Conservation (phyloP, 2,329 filamentous ascomycete genomes). For the Microdochium paspali region DNA sequence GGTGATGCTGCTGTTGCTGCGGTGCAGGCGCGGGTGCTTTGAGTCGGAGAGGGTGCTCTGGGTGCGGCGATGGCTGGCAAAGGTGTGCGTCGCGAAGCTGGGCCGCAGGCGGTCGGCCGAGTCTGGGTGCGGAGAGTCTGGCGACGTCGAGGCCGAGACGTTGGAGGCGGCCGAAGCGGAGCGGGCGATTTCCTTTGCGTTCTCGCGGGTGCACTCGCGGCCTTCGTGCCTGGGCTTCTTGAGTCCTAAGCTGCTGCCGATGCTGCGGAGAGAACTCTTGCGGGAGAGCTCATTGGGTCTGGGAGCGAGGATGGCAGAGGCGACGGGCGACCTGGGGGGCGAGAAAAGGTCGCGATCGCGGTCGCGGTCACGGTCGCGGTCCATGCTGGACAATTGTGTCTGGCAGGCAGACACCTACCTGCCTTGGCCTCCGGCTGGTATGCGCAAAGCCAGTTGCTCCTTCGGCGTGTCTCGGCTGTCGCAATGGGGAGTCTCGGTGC, state of each 20-base stretch:
- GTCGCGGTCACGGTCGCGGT: not conserved
- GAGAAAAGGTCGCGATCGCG: not conserved
- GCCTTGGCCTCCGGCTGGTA: too few relatives aligned
- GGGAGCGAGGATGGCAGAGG: not conserved
- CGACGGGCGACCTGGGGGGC: not conserved
- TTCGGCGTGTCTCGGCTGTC: too few relatives aligned
- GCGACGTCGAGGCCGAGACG: not conserved
- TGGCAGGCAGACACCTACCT: not conserved
- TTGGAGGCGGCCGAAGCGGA: not conserved
- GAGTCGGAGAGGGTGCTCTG: not conserved
- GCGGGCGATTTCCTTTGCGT: not conserved
- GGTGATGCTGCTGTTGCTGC: not conserved
- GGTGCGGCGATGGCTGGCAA: not conserved
- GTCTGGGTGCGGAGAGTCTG: not conserved
- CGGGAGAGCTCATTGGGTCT: not conserved
- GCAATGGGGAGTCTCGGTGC: too few relatives aligned
- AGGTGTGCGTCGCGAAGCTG: not conserved
- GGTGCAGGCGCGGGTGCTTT: not conserved
- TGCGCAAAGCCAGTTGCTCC: too few relatives aligned
- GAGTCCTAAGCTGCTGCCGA: not conserved
- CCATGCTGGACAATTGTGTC: not conserved
- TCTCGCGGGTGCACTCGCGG: slow-evolving; percentile 1
- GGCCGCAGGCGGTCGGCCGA: not conserved
- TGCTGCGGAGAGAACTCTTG: not conserved
- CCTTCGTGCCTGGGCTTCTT: not conserved